A percentile compares a stretch with the other conserved stretches of the same genome.
Conservation (phyloP, 2,329 filamentous ascomycete species). For the Apiospora koreana region DNA sequence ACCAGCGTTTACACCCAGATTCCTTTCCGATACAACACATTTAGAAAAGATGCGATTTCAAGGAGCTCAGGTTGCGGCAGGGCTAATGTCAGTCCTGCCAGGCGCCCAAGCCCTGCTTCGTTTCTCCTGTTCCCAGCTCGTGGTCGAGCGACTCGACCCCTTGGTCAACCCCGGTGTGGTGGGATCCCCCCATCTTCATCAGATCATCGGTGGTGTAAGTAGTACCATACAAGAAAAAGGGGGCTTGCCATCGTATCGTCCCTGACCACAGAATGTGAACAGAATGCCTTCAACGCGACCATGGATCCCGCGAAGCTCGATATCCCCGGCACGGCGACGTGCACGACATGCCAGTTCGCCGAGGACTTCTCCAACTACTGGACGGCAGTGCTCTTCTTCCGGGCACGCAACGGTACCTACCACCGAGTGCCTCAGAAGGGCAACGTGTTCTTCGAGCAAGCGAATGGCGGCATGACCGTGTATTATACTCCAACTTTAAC, state of each 20-base stretch:
- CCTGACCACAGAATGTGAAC: constrained; percentile 17
- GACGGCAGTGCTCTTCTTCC: constrained; percentile 42
- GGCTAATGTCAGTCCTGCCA: background rate
- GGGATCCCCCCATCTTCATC: constrained; percentile 34
- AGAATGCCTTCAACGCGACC: constrained; percentile 33
- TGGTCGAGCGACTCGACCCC: constrained; percentile 34
- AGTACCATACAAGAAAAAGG: background rate
- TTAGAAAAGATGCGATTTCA: background rate
- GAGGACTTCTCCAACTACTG: constrained; percentile 45
- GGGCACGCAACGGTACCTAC: constrained; percentile 38
- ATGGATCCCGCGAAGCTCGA: constrained; percentile 19
- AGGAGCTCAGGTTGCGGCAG: background rate
- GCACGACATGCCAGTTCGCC: constrained; percentile 44
- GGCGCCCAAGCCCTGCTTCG: constrained; percentile 27
- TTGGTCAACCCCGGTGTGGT: constrained; percentile 30
- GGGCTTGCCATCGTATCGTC: background rate
- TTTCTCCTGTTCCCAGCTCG: constrained; percentile 37
- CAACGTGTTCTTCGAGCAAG: constrained; percentile 29
- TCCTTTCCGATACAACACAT: background rate
- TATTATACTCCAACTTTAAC: constrained; percentile 33
- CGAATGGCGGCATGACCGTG: constrained; percentile 35
- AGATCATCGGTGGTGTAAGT: constrained; percentile 30
- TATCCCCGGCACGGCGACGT: constrained; percentile 33
- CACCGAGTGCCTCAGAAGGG: constrained; percentile 33
- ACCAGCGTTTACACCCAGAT: background rate